Percentiles rank a stretch among this genome's conserved stretches.
Conservation (phyloP, 352 stramenopile genomes). For the Phytophthora constricta region DNA sequence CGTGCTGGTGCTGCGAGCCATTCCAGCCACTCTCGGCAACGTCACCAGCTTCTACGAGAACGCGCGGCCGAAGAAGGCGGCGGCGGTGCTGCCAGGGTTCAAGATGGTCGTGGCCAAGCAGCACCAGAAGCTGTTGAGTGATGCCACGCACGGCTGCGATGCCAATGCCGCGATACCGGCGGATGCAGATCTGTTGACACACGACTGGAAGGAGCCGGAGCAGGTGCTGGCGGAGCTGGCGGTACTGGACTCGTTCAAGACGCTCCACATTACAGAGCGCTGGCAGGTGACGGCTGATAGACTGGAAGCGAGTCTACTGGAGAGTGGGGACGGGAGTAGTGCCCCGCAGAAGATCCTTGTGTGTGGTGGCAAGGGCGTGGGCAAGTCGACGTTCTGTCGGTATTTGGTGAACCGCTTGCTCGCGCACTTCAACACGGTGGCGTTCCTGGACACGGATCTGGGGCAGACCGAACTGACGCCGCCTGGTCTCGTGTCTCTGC, state of each 20-base stretch:
- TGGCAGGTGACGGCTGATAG: slow-evolving; percentile 59
- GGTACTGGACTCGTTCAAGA: slow-evolving; percentile 65
- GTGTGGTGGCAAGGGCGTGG: slow-evolving; percentile 95
- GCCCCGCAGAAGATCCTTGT: slow-evolving; percentile 81
- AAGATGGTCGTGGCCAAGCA: slow-evolving; percentile 79
- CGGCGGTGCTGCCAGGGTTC: slow-evolving; percentile 77
- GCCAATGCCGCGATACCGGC: slow-evolving; percentile 12
- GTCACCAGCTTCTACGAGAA: slow-evolving; percentile 81
- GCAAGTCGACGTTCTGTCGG: slow-evolving; percentile 96
- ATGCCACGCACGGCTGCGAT: slow-evolving; percentile 27
- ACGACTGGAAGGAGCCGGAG: slow-evolving; percentile 60
- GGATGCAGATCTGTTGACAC: slow-evolving; percentile 21
- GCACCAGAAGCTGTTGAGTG: slow-evolving; percentile 34
- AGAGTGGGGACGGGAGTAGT: background rate
- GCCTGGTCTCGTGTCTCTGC: slow-evolving; percentile 93
- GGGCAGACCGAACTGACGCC: slow-evolving; percentile 95
- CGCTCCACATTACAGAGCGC: slow-evolving; percentile 63
- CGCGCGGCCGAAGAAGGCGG: slow-evolving; percentile 20
- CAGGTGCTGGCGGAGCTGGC: slow-evolving; percentile 63
- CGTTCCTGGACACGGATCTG: slow-evolving; percentile 95
- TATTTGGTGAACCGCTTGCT: slow-evolving; percentile 95
- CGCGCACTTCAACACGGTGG: slow-evolving; percentile 68
- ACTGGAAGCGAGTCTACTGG: slow-evolving; percentile 50
- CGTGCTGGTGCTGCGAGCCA: slow-evolving; percentile 73
- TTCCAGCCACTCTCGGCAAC: slow-evolving; percentile 75